Evolutionary conservation across 306 rosid species (phyloP).

Genomic region (Cotoneaster glaucophyllus): DNA sequence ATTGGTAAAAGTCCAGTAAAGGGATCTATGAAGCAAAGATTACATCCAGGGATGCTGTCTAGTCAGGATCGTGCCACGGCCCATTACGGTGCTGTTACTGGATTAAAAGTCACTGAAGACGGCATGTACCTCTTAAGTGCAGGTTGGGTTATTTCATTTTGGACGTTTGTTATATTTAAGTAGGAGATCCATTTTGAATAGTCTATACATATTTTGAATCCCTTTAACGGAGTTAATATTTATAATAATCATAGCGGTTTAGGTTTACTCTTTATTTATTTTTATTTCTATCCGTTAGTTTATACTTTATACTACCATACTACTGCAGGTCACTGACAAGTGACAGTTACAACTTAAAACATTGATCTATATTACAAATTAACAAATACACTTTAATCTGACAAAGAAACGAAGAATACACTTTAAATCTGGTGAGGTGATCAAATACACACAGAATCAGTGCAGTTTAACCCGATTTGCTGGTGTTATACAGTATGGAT

Average conservation of each 20-base stretch:
- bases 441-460: background rate
- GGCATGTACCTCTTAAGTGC: constrained; percentile 95
- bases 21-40: constrained; percentile 64
- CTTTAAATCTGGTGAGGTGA: background rate
- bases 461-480: background rate
- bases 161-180: background rate
- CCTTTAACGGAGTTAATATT: background rate
- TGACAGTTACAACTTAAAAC: background rate
- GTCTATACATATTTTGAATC: background rate
- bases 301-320: background rate
- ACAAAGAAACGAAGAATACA: background rate
- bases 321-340: background rate
- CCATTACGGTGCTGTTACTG: constrained; percentile 95
- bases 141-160: constrained; percentile 35
- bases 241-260: background rate
- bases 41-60: constrained; percentile 93
- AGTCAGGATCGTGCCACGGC: constrained; percentile 90
- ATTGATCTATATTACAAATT: background rate
- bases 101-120: constrained; percentile 73
- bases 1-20: constrained; percentile 49
- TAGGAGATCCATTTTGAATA: background rate
- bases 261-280: background rate
- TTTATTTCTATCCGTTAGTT: background rate
- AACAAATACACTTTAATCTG: background rate
- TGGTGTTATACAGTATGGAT: background rate